A percentile compares a stretch with the other conserved stretches of the same genome.
These are phyloP conservation scores for Elsinoe necatrix DNA, from an alignment of 2,329 filamentous ascomycete genomes.

Conservation along the genomic window DNA sequence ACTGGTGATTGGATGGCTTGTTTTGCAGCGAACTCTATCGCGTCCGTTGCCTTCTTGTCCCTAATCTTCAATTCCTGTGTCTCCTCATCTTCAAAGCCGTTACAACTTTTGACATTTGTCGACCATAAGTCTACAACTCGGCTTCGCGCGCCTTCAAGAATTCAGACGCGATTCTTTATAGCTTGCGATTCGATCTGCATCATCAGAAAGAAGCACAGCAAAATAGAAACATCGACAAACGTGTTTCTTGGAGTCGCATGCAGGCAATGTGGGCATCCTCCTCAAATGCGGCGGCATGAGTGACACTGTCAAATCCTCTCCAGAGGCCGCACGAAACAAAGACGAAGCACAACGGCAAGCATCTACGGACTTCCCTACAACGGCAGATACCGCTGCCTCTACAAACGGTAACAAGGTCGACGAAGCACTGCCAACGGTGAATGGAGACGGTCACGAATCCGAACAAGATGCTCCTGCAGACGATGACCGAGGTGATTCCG, in stretches of 20 bases:
- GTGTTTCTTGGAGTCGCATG: constrained; percentile 7
- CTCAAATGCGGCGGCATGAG: constrained; percentile 11
- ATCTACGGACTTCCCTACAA: neutral
- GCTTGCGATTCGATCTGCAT: neutral
- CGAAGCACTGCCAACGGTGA: neutral
- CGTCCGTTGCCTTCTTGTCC: constrained; percentile 8
- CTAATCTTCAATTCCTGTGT: constrained; percentile 9
- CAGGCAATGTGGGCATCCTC: constrained; percentile 9
- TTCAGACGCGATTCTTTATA: neutral
- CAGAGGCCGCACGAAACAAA: neutral
- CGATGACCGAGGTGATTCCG: constrained; percentile 36
- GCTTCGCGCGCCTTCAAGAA: neutral
- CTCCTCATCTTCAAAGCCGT: constrained; percentile 7
- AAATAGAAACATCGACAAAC: neutral
- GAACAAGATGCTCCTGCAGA: neutral
- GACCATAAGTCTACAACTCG: neutral
- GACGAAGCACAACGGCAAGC: neutral
- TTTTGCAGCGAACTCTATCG: constrained; percentile 6
- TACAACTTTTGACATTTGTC: constrained; percentile 5
- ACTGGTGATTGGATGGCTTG: neutral
- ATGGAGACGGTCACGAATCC: neutral
- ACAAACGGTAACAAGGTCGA: neutral
- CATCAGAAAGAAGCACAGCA: neutral
- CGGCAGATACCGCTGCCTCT: neutral
- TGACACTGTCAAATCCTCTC: constrained; percentile 7